phyloP scores from a whole-genome alignment of 495 filamentous ascomycete species.

The Lindgomyces ingoldianus region DNA sequence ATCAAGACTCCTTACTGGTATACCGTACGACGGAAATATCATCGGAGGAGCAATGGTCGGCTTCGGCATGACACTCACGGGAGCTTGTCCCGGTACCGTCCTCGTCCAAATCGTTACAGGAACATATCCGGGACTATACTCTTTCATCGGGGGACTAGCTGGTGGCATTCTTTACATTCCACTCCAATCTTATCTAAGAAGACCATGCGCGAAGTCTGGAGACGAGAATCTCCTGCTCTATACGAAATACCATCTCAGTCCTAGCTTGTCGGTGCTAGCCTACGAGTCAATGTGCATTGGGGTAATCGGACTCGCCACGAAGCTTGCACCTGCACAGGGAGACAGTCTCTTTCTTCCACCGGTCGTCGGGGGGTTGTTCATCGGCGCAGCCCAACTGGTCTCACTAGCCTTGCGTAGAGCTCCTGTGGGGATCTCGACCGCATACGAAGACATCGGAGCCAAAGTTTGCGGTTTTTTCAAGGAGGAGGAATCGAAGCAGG shows the following conservation, averaged over 20 bases:
- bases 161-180: conserved; percentile 20
- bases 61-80: conserved; percentile 29
- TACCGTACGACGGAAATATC: conserved; percentile 28
- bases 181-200: conserved; percentile 1
- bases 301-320: conserved; percentile 3
- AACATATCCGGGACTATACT: conserved; percentile 22
- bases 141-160: conserved; percentile 12
- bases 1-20: conserved; percentile 5
- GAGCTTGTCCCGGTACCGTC: conserved; percentile 29
- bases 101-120: conserved; percentile 23
- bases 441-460: conserved; percentile 26
- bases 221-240: conserved; percentile 5
- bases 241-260: conserved; percentile 10
- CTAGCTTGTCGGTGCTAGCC: conserved; percentile 2
- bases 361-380: conserved; percentile 13
- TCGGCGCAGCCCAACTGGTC: conserved; percentile 19
- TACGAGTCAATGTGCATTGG: conserved; percentile 10
- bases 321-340: conserved; percentile 1
- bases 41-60: conserved; percentile 30
- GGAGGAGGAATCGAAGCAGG: conserved; percentile 2
- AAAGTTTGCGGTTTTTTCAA: conserved; percentile 14
- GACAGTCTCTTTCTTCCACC: conserved; percentile 15
- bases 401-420: conserved; percentile 22
- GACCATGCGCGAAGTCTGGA: background rate
- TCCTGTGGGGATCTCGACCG: conserved; percentile 23